These are phyloP conservation scores for Suhomyces wounanorum DNA, from an alignment of 1,139 yeast species.

Conservation along the genomic window DNA sequence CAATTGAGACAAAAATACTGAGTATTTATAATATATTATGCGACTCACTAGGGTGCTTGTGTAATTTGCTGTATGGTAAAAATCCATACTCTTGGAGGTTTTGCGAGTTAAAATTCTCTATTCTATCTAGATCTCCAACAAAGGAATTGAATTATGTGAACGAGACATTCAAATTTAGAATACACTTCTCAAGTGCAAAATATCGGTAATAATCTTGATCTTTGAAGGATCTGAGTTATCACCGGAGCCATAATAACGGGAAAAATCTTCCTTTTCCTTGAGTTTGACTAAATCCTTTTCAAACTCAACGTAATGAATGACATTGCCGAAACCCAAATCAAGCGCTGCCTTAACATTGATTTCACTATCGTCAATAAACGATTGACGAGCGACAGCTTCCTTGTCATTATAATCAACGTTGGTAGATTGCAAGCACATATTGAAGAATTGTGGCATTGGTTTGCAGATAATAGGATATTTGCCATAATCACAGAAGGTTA, in stretches of 20 bases:
- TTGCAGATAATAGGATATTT: constrained; percentile 73
- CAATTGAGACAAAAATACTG: too few species aligned
- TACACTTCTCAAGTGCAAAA: constrained; percentile 29
- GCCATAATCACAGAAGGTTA: constrained; percentile 86
- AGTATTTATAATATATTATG: too few species aligned
- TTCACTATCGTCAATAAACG: constrained; percentile 83
- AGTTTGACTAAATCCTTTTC: constrained; percentile 43
- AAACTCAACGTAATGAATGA: constrained; percentile 60
- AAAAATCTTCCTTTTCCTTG: constrained; percentile 31
- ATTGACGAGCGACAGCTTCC: constrained; percentile 30
- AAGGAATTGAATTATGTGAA: not conserved
- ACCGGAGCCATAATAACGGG: constrained; percentile 38
- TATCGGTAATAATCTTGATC: constrained; percentile 35
- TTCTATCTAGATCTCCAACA: not conserved
- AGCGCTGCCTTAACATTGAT: constrained; percentile 61
- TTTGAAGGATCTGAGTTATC: constrained; percentile 28
- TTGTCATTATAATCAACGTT: constrained; percentile 55
- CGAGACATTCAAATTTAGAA: not conserved
- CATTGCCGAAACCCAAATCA: constrained; percentile 51
- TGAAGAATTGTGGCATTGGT: constrained; percentile 64
- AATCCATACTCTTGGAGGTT: not conserved
- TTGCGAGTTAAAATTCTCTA: not conserved
- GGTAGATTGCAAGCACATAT: constrained; percentile 62
- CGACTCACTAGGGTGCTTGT: too few species aligned
- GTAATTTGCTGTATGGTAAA: too few species aligned